These are phyloP conservation scores for Caloboletus firmus DNA, from an alignment of 1,284 basidiomycete genomes.

Conservation along the genomic window DNA sequence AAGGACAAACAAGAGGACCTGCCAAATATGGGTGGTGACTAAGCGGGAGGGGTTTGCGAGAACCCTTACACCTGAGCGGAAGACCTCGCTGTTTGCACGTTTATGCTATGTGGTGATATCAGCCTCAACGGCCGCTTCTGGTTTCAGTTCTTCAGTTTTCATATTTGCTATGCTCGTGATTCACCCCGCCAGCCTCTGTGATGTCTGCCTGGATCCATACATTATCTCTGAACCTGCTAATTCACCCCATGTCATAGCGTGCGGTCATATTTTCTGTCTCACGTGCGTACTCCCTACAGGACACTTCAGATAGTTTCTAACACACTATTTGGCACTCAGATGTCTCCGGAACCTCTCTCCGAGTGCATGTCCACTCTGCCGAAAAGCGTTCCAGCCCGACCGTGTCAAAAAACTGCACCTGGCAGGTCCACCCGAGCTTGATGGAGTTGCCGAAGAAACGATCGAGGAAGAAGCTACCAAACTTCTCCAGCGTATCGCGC, in stretches of 20 bases:
- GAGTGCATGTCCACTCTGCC: conserved; percentile 61
- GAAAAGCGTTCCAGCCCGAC: conserved; percentile 52
- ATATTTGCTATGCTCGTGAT: conserved; percentile 49
- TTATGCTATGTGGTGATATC: conserved; percentile 38
- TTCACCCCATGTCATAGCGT: conserved; percentile 62
- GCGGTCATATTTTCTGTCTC: conserved; percentile 69
- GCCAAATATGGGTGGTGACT: conserved; percentile 27
- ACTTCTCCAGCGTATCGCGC: conserved; percentile 47
- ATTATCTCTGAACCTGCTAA: conserved; percentile 42
- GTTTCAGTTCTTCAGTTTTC: conserved; percentile 22
- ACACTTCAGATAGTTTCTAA: conserved; percentile 12
- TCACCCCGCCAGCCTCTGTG: conserved; percentile 64
- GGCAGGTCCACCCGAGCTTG: conserved; percentile 43
- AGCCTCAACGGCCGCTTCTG: conserved; percentile 26
- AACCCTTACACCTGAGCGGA: conserved; percentile 21
- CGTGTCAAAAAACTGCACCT: conserved; percentile 63
- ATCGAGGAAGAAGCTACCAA: conserved; percentile 36
- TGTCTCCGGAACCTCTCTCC: conserved; percentile 52
- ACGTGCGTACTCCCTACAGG: conserved; percentile 42
- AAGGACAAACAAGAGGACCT: conserved; percentile 19
- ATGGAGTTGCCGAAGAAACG: conserved; percentile 29
- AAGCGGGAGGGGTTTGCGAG: conserved; percentile 14
- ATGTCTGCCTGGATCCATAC: conserved; percentile 66
- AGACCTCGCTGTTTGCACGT: conserved; percentile 30
- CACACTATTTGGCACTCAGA: conserved; percentile 30